Evolutionary conservation across 257 asterid genomes (phyloP), one percentile per base, ranked within the genome.

Genomic region (Solanum lignicaule): DNA sequence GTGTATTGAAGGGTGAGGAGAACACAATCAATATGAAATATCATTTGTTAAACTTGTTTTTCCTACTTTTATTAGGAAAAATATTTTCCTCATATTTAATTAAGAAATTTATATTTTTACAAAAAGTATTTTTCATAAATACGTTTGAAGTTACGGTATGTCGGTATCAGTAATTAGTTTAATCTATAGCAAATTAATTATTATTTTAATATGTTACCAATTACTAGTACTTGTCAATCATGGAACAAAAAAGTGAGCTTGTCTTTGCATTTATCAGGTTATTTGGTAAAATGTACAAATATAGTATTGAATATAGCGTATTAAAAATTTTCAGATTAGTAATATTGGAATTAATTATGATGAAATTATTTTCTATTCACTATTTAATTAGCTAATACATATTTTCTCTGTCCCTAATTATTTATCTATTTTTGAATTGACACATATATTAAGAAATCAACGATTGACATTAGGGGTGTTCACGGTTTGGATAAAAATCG

Each of bases 351-450:
- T 23, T 62, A 62, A 23, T 9, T 62, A 62, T 62, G 6, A 21
- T 23, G 15, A 23, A 62, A 23, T 62, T 23, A 62, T 23, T 4
- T 62, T 62, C 3, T 62, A 62, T 58, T 58, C 15, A 62, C 3
- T 23, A 23, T 62, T 62, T 62, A 10, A 62, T 23, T 62, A 21
- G 29, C 5, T 58, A 58, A 21, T 21, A 58, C 2, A 58, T 21
- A 4, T 0, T 46, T 0, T 0, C 0, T 13, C 0, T 46, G 55
- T 46, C 2, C 18, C 6, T 46, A 46, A 46, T 46, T 13, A 46
- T 12, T 46, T 46, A 6, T 46, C 55, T 46, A 46, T 13, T 46
- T 46, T 46, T 43, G 1, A 46, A 46, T 13, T 46, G 6, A 46
- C 16, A 46, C 0, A 46, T 2, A 13, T 46, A 3, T 46, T 46